A percentile compares a stretch with the other conserved stretches of the same genome.
Conservation (phyloP, 306 rosid species). For the Styphnolobium japonicum region DNA sequence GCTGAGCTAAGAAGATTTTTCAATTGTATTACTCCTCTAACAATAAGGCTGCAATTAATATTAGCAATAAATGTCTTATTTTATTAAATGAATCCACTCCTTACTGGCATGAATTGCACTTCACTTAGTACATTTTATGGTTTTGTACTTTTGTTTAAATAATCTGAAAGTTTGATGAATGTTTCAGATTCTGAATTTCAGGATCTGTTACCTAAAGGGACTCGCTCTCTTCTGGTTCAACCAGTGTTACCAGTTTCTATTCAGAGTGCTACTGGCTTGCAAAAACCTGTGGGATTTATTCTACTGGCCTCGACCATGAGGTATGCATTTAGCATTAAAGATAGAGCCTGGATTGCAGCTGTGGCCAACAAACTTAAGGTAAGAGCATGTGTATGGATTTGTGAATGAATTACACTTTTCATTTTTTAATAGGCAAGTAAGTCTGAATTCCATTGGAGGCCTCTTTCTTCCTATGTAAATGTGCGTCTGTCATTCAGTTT, state of each 20-base stretch:
- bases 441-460: background rate
- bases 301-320: constrained; percentile 64
- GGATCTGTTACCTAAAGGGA: constrained; percentile 69
- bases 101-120: background rate
- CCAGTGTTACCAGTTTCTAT: constrained; percentile 49
- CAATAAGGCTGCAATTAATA: background rate
- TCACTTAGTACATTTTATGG: background rate
- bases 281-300: constrained; percentile 54
- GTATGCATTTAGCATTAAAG: constrained; percentile 74
- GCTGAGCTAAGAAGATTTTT: background rate
- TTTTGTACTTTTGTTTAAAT: constrained; percentile 28
- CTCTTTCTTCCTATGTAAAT: background rate
- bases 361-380: constrained; percentile 64
- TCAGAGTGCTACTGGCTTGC: constrained; percentile 30
- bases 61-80: background rate
- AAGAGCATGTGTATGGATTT: constrained; percentile 4
- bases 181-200: constrained; percentile 71
- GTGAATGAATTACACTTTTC: constrained; percentile 16
- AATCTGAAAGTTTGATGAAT: constrained; percentile 26
- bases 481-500: background rate
- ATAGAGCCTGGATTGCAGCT: constrained; percentile 80
- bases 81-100: background rate
- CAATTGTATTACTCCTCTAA: background rate
- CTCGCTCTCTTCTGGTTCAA: constrained; percentile 68
- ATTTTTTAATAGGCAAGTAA: background rate